Conservation (phyloP, 2,329 filamentous ascomycete species). For the Sporothrix humicola region DNA sequence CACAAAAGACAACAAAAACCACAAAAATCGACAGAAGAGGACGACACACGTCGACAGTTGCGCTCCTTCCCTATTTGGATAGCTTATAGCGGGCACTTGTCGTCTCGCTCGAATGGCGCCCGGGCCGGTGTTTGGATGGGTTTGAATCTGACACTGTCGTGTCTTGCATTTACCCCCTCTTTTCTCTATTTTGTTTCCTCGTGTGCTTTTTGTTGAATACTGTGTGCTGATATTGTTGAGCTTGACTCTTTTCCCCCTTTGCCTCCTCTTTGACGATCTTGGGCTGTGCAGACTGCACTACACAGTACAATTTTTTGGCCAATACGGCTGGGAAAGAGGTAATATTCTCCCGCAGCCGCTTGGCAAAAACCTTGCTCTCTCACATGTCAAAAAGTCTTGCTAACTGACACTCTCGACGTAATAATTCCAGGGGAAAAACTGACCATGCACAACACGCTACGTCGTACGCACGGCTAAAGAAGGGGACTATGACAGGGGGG, state of each 20-base stretch:
- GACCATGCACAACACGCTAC: conserved; percentile 8
- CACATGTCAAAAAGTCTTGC: conserved; percentile 19
- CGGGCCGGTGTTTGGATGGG: neutral
- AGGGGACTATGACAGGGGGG: conserved; percentile 8
- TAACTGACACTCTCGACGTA: neutral
- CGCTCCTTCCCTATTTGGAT: conserved; percentile 31
- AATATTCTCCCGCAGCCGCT: neutral
- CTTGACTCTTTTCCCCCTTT: neutral
- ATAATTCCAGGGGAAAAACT: neutral
- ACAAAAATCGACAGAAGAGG: neutral
- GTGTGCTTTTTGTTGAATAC: neutral
- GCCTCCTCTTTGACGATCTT: neutral
- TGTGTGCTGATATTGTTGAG: neutral
- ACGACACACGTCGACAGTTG: neutral
- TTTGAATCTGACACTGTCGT: conserved; percentile 18
- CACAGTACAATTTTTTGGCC: neutral
- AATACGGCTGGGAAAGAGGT: neutral
- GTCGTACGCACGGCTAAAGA: conserved; percentile 22
- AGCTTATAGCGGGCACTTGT: conserved; percentile 18
- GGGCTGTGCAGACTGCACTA: neutral
- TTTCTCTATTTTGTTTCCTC: neutral
- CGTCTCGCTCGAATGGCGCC: conserved; percentile 23
- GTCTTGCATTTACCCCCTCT: conserved; percentile 5
- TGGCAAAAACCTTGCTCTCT: neutral
- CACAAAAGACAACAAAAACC: neutral